A percentile compares a stretch with the other conserved stretches of the same genome.
phyloP scores from a whole-genome alignment of 208 protist species.

The Acanthamoeba lenticulata region DNA sequence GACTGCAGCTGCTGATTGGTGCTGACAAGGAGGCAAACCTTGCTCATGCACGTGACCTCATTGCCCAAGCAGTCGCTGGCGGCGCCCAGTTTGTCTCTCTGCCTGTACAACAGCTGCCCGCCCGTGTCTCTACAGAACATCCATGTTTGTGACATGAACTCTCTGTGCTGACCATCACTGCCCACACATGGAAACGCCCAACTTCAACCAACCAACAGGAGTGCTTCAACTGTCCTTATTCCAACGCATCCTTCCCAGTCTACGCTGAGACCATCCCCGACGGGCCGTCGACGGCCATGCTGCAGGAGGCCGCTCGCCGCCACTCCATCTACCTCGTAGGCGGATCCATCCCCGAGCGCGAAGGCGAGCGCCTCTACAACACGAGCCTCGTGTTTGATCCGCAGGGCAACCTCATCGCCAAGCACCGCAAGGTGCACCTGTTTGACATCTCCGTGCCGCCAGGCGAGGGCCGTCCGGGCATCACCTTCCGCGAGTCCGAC shows the following conservation, averaged over 20 bases:
- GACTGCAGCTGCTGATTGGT: constrained; percentile 47
- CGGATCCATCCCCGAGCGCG: constrained; percentile 95
- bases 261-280: constrained; percentile 93
- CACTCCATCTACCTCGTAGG: constrained; percentile 78
- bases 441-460: constrained; percentile 63
- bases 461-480: constrained; percentile 20
- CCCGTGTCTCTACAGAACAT: background rate
- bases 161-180: background rate
- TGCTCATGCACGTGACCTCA: background rate
- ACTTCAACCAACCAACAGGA: constrained; percentile 21
- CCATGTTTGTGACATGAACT: background rate
- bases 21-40: constrained; percentile 46
- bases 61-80: background rate
- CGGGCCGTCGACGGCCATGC: constrained; percentile 16
- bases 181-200: background rate
- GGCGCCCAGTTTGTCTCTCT: constrained; percentile 29
- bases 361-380: constrained; percentile 94
- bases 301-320: constrained; percentile 69
- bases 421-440: constrained; percentile 89
- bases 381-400: constrained; percentile 93
- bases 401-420: constrained; percentile 91
- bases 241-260: constrained; percentile 92
- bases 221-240: constrained; percentile 95
- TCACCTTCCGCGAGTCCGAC: constrained; percentile 61
- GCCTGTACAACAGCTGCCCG: background rate